These are phyloP conservation scores for Microthyrium microscopicum DNA, from an alignment of 2,329 filamentous ascomycete species.

Conservation along the genomic window DNA sequence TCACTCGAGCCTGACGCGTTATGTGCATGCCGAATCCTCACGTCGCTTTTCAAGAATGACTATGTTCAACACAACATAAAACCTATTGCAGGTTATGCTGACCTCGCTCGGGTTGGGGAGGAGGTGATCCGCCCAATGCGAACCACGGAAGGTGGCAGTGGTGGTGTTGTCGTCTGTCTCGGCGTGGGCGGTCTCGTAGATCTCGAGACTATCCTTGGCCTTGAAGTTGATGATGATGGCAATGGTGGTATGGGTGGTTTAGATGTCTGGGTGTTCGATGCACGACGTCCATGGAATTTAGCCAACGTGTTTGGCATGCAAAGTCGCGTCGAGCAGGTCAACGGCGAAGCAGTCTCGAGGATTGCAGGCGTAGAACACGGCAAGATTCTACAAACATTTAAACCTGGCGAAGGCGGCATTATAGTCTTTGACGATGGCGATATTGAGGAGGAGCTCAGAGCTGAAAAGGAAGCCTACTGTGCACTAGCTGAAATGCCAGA, in stretches of 20 bases:
- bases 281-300: constrained; percentile 85
- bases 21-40: constrained; percentile 88
- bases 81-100: constrained; percentile 81
- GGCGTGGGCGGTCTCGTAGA: constrained; percentile 88
- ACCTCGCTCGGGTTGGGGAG: constrained; percentile 63
- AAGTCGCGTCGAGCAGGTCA: constrained; percentile 27
- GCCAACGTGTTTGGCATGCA: constrained; percentile 79
- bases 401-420: constrained; percentile 67
- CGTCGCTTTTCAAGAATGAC: constrained; percentile 84
- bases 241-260: constrained; percentile 57
- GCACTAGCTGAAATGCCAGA: constrained; percentile 85
- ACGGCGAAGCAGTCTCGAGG: constrained; percentile 26
- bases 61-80: constrained; percentile 97
- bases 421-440: constrained; percentile 94
- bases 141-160: constrained; percentile 64
- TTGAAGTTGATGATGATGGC: constrained; percentile 52
- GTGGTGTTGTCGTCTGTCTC: constrained; percentile 79
- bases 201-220: constrained; percentile 59
- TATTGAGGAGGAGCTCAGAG: constrained; percentile 63
- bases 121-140: constrained; percentile 76
- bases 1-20: constrained; percentile 90
- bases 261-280: constrained; percentile 88
- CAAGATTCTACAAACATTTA: constrained; percentile 54
- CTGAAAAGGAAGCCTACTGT: constrained; percentile 67
- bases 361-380: constrained; percentile 51